These are phyloP conservation scores for Blastobotrys terrestris DNA, from an alignment of 805 yeast species.

Conservation along the genomic window DNA sequence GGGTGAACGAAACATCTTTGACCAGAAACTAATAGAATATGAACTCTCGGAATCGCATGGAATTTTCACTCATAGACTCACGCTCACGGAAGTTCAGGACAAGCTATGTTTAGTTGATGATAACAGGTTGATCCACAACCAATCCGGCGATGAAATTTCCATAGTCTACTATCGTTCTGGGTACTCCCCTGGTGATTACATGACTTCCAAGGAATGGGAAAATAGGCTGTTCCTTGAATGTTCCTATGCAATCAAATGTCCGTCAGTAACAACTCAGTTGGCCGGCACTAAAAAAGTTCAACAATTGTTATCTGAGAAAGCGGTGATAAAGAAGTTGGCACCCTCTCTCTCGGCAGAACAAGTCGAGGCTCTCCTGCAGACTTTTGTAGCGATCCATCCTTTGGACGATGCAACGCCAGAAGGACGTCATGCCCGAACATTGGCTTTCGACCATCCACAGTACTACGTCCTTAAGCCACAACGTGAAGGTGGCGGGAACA, in stretches of 20 bases:
- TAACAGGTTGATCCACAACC: slow-evolving; percentile 42
- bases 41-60: slow-evolving; percentile 50
- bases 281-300: slow-evolving; percentile 94
- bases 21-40: slow-evolving; percentile 81
- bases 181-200: slow-evolving; percentile 78
- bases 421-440: slow-evolving; percentile 55
- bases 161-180: slow-evolving; percentile 90
- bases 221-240: slow-evolving; percentile 68
- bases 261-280: slow-evolving; percentile 80
- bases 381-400: slow-evolving; percentile 87
- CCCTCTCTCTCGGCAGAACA: slow-evolving; percentile 26
- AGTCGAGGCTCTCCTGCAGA: slow-evolving; percentile 37
- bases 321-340: slow-evolving; percentile 43
- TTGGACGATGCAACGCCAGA: slow-evolving; percentile 56
- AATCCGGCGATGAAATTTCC: slow-evolving; percentile 65
- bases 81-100: slow-evolving; percentile 50
- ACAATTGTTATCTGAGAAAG: slow-evolving; percentile 66
- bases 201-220: slow-evolving; percentile 62
- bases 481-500: slow-evolving; percentile 98
- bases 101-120: slow-evolving; percentile 11
- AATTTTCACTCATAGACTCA: slow-evolving; percentile 57
- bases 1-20: slow-evolving; percentile 82
- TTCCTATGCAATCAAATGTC: slow-evolving; percentile 82
- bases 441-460: slow-evolving; percentile 64
- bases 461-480: slow-evolving; percentile 90